Evolutionary conservation across 768 basidiomycete species (phyloP).

Genomic region (Grammothele lineata): DNA sequence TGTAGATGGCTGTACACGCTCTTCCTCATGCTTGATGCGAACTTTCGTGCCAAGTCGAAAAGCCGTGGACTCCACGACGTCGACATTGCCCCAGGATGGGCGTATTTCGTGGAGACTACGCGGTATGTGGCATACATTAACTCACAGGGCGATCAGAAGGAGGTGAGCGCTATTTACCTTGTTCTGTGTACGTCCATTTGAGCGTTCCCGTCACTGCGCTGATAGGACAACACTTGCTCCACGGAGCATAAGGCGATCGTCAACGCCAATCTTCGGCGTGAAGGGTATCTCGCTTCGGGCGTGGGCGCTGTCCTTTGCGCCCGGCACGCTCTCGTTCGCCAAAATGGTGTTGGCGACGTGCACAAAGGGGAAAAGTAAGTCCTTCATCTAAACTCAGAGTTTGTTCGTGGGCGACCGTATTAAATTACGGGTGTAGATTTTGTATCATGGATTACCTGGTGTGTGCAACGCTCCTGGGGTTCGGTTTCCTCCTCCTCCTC

Average conservation of each 20-base stretch:
- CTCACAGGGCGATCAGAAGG: conserved; percentile 16
- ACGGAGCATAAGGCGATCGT: conserved; percentile 13
- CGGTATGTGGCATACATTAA: conserved; percentile 17
- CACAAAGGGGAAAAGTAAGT: conserved; percentile 23
- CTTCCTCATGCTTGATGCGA: conserved; percentile 26
- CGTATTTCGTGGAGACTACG: conserved; percentile 23
- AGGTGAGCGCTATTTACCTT: conserved; percentile 5
- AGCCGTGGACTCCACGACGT: not conserved
- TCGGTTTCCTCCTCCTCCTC: not conserved
- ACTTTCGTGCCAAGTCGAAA: conserved; percentile 23
- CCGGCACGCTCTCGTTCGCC: conserved; percentile 18
- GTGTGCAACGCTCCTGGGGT: not conserved
- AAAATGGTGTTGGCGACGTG: conserved; percentile 22
- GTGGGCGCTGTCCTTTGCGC: conserved; percentile 18
- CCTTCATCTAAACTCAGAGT: no score
- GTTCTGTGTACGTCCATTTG: not conserved
- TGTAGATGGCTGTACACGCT: conserved; percentile 24
- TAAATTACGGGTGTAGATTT: not conserved
- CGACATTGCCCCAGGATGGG: conserved; percentile 16
- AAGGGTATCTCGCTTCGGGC: conserved; percentile 12
- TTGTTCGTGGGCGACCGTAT: not conserved
- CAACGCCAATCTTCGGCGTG: not conserved
- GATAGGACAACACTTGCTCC: not conserved
- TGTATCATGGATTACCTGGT: conserved; percentile 22
- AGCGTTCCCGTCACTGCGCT: no score